Percentiles rank a stretch among this genome's conserved stretches.
phyloP scores from a whole-genome alignment of 331 rosid genomes.

The Acacia pycnantha region DNA sequence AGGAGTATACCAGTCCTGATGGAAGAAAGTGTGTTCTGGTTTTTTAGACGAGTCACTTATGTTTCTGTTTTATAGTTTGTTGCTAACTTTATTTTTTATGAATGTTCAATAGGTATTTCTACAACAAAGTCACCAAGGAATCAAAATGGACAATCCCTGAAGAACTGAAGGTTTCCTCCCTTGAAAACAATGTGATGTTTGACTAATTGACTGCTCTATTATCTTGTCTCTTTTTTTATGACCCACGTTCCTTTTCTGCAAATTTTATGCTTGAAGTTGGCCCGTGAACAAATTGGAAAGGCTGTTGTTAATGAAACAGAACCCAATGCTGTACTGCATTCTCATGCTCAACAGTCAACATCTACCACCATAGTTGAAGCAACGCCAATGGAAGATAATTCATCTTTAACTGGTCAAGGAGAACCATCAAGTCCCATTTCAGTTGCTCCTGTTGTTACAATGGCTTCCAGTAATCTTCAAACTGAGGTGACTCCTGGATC shows the following conservation, averaged over 20 bases:
- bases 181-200: constrained; percentile 18
- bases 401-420: constrained; percentile 46
- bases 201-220: background rate
- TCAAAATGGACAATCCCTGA: constrained; percentile 91
- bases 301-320: constrained; percentile 47
- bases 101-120: constrained; percentile 67
- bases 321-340: constrained; percentile 33
- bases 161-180: constrained; percentile 71
- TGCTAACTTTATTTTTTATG: constrained; percentile 26
- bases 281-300: constrained; percentile 75
- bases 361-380: constrained; percentile 51
- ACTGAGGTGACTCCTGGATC: constrained; percentile 45
- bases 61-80: constrained; percentile 18
- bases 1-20: constrained; percentile 87
- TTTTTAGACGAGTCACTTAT: constrained; percentile 3
- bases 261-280: constrained; percentile 59
- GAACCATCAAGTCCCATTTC: constrained; percentile 64
- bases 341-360: constrained; percentile 45
- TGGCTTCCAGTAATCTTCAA: constrained; percentile 42
- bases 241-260: constrained; percentile 30
- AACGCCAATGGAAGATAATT: constrained; percentile 39
- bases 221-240: constrained; percentile 6
- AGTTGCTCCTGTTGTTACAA: constrained; percentile 56
- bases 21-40: constrained; percentile 75
- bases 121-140: constrained; percentile 78